Evolutionary conservation across 2,329 filamentous ascomycete genomes (phyloP), one percentile per base, ranked within the genome.

Genomic region (Pseudogymnoascus sp.): DNA sequence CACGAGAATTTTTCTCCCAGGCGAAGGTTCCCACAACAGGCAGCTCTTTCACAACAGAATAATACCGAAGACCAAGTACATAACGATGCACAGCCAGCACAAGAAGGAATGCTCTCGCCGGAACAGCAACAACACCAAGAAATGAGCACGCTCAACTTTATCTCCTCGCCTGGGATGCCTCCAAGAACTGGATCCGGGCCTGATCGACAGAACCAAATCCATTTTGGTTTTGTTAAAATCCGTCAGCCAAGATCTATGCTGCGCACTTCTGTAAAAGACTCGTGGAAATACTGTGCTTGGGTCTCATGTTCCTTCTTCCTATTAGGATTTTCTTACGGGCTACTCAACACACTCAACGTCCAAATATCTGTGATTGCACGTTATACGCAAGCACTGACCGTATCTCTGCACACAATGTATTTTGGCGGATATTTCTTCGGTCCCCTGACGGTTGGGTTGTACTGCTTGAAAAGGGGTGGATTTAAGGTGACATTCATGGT

Each of bases 291-390:
- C 67, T 86, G 88, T 69, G 80, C 83, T 16, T 80, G 91, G 68
- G 90, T 95, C 23, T 88, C 88, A 1, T 81, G 92, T 4, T 78
- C 96, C 0, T 95, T 96, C 75, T 85, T 96, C 66, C 77, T 96
- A 5, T 93, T 91, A 91, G 92, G 92, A 0, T 88, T 96, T 64
- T 91, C 91, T 0, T 96, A 96, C 69, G 92, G 92, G 0, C 81
- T 96, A 2, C 79, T 96, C 5, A 90, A 93, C 71, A 89, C 87
- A 0, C 81, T 96, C 37, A 96, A 96, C 72, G 83, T 82, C 21
- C 87, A 85, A 23, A 86, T 91, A 62, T 86, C 88, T 51, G 72
- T 77, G 14, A 83, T 90, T 4, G 82, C 86, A 12, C 69, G 80
- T 29, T 70, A 70, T 80, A 82, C 80, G 0, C 74, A 79, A 1